A percentile compares a stretch with the other conserved stretches of the same genome.
These are phyloP conservation scores for Aspergillus sparsus DNA, from an alignment of 495 filamentous ascomycete genomes.

Conservation along the genomic window DNA sequence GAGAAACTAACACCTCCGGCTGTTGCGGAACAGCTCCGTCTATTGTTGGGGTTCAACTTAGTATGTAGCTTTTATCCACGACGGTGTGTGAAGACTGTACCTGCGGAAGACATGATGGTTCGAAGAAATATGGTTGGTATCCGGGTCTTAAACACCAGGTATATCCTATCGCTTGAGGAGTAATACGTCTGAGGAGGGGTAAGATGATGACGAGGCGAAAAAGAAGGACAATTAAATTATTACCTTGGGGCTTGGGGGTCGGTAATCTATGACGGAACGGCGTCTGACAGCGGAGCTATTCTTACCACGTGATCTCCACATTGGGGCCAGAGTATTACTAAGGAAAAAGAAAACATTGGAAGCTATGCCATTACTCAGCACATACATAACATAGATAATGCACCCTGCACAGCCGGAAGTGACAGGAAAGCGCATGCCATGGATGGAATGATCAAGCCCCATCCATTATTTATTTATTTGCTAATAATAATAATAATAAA, in stretches of 20 bases:
- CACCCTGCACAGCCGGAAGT: not conserved
- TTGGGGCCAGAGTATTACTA: not conserved
- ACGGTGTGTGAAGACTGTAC: constrained; percentile 10
- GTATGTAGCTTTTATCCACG: not conserved
- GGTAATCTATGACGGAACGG: constrained; percentile 17
- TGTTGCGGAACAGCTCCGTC: constrained; percentile 26
- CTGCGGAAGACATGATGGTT: constrained; percentile 21
- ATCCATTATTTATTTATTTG: not conserved
- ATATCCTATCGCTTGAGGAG: not conserved
- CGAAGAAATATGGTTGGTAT: not conserved
- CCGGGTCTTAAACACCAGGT: not conserved
- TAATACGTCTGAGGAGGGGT: constrained; percentile 3
- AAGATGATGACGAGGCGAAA: not conserved
- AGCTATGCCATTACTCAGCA: not conserved
- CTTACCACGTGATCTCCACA: not conserved
- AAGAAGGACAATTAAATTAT: not conserved
- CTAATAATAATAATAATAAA: not conserved
- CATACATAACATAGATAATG: not conserved
- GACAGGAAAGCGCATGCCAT: not conserved
- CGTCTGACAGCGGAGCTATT: not conserved
- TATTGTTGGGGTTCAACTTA: constrained; percentile 14
- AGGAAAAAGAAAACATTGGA: not conserved
- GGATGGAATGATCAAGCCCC: not conserved
- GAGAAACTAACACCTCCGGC: constrained; percentile 34
- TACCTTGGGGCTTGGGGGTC: not conserved